Base-by-base conservation (phyloP, 805 yeast genomes). In the Metschnikowia koreensis region DNA sequence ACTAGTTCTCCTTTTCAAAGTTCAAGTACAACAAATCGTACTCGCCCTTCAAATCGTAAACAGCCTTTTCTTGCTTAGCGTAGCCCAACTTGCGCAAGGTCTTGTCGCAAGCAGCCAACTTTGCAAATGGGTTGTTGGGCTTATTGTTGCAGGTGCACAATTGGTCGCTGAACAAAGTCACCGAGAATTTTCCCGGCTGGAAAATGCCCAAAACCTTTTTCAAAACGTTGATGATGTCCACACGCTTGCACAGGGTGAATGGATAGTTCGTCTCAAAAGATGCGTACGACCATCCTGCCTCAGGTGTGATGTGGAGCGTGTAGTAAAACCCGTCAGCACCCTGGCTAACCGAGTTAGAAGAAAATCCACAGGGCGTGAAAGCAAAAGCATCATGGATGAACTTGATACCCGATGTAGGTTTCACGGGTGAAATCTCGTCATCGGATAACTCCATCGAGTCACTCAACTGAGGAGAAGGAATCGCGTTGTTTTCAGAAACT, bases 281-380 rank as follows among this genome's bases (percentile, higher is more conserved):
- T 5, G 98, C 98, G 69, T 93, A 93, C 6, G 97, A 89, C 90
- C 96, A 93, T 37, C 93, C 96, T 22, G 76, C 66, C 66, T 94
- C 98, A 0, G 98, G 98, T 0, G 99, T 94, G 40, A 94, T 88
- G 66, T 94, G 98, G 52, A 92, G 75, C 8, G 97, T 93, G 65
- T 87, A 87, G 63, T 82, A 82, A 59, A 80, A 77, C 17, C 69
- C 70, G 9, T 68, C 74, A 17, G 57, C 53, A 40, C 76, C 80
- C 42, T 81, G 75, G 42, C 87, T 67, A 38, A 92, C 75, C 16
- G 96, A 85, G 68, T 93, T 93, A 42, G 97, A 89, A 1, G 97
- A 89, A 64, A 83, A 93, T 7, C 99, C 99, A 67, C 98, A 93
- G 1, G 99, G 99, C 4, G 87, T 75, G 67, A 93, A 93, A 29